Percentiles rank a stretch among this genome's conserved stretches.
Evolutionary conservation across 129 eudicot species (phyloP).

Genomic region (Escallonia herrerae): DNA sequence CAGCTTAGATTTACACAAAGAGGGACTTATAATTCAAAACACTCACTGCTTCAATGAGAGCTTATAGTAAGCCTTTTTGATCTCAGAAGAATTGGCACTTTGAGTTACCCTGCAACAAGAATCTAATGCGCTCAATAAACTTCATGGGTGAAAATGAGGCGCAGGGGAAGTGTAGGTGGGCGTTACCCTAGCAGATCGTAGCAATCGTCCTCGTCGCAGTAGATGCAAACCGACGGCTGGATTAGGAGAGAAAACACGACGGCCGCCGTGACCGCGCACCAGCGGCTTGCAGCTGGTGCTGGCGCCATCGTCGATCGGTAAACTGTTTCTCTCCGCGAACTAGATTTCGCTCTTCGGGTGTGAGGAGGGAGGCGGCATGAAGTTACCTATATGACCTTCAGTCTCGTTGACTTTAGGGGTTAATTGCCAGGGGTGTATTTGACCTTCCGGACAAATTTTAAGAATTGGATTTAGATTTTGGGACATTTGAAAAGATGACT

Average conservation of each 20-base stretch:
- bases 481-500: no score
- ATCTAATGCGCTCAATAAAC: neutral
- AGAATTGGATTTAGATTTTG: no score
- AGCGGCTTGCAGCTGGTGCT: constrained; percentile 36
- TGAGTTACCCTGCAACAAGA: constrained; percentile 61
- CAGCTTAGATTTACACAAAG: neutral
- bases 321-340: no score
- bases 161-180: neutral
- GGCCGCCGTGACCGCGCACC: constrained; percentile 38
- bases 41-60: constrained; percentile 88
- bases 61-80: constrained; percentile 93
- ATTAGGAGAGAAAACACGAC: constrained; percentile 42
- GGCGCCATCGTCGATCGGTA: constrained; percentile 29
- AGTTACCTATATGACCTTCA: no score
- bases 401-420: no score
- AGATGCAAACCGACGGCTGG: constrained; percentile 66
- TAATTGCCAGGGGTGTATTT: no score
- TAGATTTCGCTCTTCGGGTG: no score
- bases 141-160: neutral
- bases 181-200: constrained; percentile 89
- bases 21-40: neutral
- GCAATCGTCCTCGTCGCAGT: constrained; percentile 98
- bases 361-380: no score
- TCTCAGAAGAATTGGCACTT: constrained; percentile 78
- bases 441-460: no score